phyloP scores from a whole-genome alignment of 2,329 filamentous ascomycete species.

The Cercospora janseana region DNA sequence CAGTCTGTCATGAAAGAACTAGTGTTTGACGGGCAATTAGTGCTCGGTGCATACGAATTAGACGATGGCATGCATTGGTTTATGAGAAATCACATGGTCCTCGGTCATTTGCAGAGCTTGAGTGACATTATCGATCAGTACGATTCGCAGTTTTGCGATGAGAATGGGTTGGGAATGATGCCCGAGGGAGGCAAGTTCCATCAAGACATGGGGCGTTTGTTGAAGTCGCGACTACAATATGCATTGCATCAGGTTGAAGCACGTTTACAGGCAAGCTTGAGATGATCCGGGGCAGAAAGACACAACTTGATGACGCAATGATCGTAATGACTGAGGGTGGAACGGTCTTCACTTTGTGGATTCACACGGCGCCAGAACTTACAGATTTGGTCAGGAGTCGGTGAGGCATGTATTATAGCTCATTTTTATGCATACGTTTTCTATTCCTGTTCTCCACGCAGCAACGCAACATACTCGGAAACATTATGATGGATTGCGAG shows the following conservation, averaged over 20 bases:
- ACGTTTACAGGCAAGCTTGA: conserved; percentile 8
- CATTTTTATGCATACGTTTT: too few species aligned
- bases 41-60: conserved; percentile 18
- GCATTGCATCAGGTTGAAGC: conserved; percentile 19
- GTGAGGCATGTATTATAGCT: too few species aligned
- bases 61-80: conserved; percentile 21
- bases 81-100: conserved; percentile 23
- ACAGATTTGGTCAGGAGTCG: too few species aligned
- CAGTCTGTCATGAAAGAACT: conserved; percentile 10
- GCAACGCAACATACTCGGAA: too few species aligned
- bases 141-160: conserved; percentile 11
- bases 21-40: conserved; percentile 20
- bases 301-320: too few species aligned
- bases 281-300: conserved; percentile 7
- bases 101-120: conserved; percentile 23
- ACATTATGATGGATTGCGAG: too few species aligned
- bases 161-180: conserved; percentile 2
- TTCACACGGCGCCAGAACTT: too few species aligned
- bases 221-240: conserved; percentile 19
- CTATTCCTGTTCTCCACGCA: too few species aligned
- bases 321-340: too few species aligned
- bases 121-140: conserved; percentile 16
- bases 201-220: conserved; percentile 10
- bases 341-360: too few species aligned
- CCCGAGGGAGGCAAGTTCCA: conserved; percentile 14